phyloP scores from a whole-genome alignment of 768 basidiomycete species.

The Lentinula guzmanii region DNA sequence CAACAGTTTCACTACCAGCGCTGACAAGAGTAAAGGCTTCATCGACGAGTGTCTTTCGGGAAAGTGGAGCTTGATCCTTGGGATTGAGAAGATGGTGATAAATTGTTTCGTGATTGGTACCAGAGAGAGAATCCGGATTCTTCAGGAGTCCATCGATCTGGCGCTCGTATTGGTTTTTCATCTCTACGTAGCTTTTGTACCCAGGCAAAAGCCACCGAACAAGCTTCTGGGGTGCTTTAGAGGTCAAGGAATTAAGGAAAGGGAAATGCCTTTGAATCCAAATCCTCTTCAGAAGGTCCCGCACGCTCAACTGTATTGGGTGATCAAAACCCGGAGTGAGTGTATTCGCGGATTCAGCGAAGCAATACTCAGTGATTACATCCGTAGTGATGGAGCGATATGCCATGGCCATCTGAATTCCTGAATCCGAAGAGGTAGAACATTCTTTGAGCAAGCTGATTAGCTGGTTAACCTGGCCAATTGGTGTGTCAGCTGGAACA shows the following conservation, averaged over 20 bases:
- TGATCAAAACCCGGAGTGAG: slow-evolving; percentile 20
- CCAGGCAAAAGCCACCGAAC: slow-evolving; percentile 9
- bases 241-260: slow-evolving; percentile 11
- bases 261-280: slow-evolving; percentile 17
- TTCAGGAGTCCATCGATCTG: slow-evolving; percentile 21
- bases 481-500: not conserved
- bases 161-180: slow-evolving; percentile 10
- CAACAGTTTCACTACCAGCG: slow-evolving; percentile 28
- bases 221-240: slow-evolving; percentile 14
- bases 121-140: slow-evolving; percentile 17
- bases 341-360: slow-evolving; percentile 19
- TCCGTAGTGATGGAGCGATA: slow-evolving; percentile 23
- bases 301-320: slow-evolving; percentile 17
- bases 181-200: slow-evolving; percentile 11
- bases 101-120: slow-evolving; percentile 27
- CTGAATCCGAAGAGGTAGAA: not conserved
- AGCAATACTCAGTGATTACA: slow-evolving; percentile 25
- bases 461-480: not conserved
- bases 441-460: not conserved
- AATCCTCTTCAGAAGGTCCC: slow-evolving; percentile 7
- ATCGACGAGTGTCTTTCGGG: slow-evolving; percentile 15
- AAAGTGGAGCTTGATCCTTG: slow-evolving; percentile 8
- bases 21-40: slow-evolving; percentile 18
- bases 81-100: slow-evolving; percentile 25
- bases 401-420: slow-evolving; percentile 18